Percentiles rank a stretch among this genome's conserved stretches.
Evolutionary conservation across 495 filamentous ascomycete genomes (phyloP).

Genomic region (Cenococcum geophilum): DNA sequence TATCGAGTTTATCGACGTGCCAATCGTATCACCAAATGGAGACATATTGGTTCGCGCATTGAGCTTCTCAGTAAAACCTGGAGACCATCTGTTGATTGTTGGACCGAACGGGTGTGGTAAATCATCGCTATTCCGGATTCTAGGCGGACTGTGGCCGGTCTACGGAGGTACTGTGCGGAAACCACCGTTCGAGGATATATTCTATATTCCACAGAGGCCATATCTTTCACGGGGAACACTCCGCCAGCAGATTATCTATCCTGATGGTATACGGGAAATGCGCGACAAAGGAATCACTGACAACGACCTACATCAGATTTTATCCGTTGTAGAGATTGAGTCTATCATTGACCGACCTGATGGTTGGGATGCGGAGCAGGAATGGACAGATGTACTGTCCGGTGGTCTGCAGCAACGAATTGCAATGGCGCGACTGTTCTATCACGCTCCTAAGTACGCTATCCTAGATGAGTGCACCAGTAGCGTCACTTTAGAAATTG

Average conservation of each 20-base stretch:
- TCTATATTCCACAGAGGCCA: constrained; percentile 95
- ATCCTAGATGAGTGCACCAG: constrained; percentile 97
- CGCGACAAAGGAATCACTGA: constrained; percentile 78
- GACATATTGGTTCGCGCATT: constrained; percentile 79
- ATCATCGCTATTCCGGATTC: constrained; percentile 88
- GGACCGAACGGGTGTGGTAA: constrained; percentile 98
- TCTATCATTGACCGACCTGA: constrained; percentile 73
- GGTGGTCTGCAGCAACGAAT: constrained; percentile 94
- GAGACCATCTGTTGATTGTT: constrained; percentile 88
- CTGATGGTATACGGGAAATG: constrained; percentile 82
- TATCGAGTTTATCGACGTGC: constrained; percentile 83
- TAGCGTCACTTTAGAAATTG: constrained; percentile 85
- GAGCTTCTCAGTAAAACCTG: constrained; percentile 76
- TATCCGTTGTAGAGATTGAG: constrained; percentile 74
- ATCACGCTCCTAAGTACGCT: constrained; percentile 84
- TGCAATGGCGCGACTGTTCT: constrained; percentile 94
- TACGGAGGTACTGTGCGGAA: constrained; percentile 91
- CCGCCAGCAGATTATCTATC: constrained; percentile 94
- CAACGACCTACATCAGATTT: constrained; percentile 66
- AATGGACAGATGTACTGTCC: constrained; percentile 89
- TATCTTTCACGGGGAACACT: constrained; percentile 85
- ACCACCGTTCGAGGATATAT: constrained; percentile 82
- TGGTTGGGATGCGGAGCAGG: constrained; percentile 91
- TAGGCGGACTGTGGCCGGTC: constrained; percentile 97
- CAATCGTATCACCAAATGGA: constrained; percentile 92